Evolutionary conservation across 805 yeast genomes (phyloP), one percentile per base, ranked within the genome.

Genomic region (Candida sonorensis): DNA sequence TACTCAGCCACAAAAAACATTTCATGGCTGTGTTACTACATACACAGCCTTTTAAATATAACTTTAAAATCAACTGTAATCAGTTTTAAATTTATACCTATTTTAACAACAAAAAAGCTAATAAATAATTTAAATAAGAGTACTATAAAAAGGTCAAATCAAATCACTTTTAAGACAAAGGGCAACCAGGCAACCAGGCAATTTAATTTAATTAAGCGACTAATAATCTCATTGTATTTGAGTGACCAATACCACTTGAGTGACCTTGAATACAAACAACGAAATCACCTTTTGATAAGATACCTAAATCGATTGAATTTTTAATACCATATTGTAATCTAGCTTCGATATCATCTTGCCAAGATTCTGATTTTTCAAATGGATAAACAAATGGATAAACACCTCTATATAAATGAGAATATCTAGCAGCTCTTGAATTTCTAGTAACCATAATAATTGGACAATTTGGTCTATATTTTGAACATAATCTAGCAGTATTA

Each of bases 381-480:
- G 66, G 65, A 74, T 83, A 92, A 53, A 85, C 75, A 69, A 90
- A 87, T 61, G 98, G 98, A 70, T 88, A 92, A 46, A 92, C 97
- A 66, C 98, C 98, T 70, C 98, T 82, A 75, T 84, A 86, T 62
- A 92, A 75, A 72, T 92, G 98, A 48, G 90, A 77, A 71, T 77
- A 87, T 72, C 97, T 85, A 41, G 97, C 96, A 45, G 96, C 77
- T 61, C 78, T 72, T 56, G 73, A 77, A 72, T 87, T 86, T 78
- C 98, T 85, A 55, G 98, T 92, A 49, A 92, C 92, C 95, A 90
- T 86, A 67, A 92, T 77, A 61, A 90, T 84, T 58, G 98, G 98
- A 61, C 90, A 83, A 64, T 81, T 75, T 57, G 98, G 98, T 75
- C 95, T 85, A 76, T 87, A 92, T 75, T 92, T 92, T 55, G 98